These are phyloP conservation scores for Apophysomyces ossiformis DNA, from an alignment of 371 early-diverging fungal genomes.

Conservation along the genomic window DNA sequence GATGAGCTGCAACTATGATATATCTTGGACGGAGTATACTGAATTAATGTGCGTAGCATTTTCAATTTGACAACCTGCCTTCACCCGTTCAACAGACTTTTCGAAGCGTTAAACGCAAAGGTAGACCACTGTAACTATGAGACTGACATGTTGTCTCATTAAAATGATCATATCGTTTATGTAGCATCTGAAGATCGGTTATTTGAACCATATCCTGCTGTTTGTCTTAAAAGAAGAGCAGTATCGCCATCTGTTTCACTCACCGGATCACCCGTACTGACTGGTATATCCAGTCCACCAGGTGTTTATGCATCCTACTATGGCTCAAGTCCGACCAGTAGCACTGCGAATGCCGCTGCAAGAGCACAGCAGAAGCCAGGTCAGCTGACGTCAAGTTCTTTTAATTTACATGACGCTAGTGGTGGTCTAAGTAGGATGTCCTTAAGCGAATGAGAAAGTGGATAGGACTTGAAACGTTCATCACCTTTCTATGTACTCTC, in stretches of 20 bases:
- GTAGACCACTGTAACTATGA: slow-evolving; percentile 16
- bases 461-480: neutral
- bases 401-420: slow-evolving; percentile 51
- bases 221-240: slow-evolving; percentile 43
- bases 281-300: slow-evolving; percentile 44
- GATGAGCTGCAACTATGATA: neutral
- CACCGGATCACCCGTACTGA: slow-evolving; percentile 45
- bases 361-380: slow-evolving; percentile 37
- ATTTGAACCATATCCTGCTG: slow-evolving; percentile 40
- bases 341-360: slow-evolving; percentile 37
- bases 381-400: slow-evolving; percentile 22
- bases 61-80: slow-evolving; percentile 46
- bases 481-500: neutral
- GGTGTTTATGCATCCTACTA: slow-evolving; percentile 24
- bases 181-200: slow-evolving; percentile 42
- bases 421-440: slow-evolving; percentile 51
- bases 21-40: neutral
- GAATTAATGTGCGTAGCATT: slow-evolving; percentile 22
- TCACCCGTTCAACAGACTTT: slow-evolving; percentile 34
- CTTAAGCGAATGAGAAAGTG: slow-evolving; percentile 34
- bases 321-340: slow-evolving; percentile 25
- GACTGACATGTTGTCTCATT: no score
- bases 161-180: neutral
- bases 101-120: slow-evolving; percentile 48
- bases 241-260: slow-evolving; percentile 52